Base-by-base conservation (phyloP, 441 rosid genomes). In the Adansonia rubrostipa region DNA sequence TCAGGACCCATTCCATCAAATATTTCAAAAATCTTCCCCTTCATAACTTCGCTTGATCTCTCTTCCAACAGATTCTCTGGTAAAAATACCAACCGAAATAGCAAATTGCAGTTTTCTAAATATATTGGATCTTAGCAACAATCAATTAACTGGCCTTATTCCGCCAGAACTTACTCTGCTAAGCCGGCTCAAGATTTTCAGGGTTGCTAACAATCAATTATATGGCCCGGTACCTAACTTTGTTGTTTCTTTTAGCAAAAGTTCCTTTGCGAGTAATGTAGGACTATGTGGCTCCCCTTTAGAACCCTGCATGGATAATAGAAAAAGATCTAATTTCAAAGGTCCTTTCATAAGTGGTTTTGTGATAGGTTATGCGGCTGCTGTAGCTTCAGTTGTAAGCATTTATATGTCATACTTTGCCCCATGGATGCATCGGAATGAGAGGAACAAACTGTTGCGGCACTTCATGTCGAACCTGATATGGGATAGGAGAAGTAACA, bases 121-220 rank as follows among this genome's bases (percentile, higher is more conserved):
- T 65, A 14, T 15, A 5, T 83, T 89, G 56, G 56, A 61, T 24
- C 84, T 87, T n/a, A 75, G 80, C 45, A 47, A 80, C 77, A 83
- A 88, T 73, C 83, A n/a, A 40, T 36, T 89, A 9, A 80, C 76
- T 0, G 91, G 89, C 68, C 50, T 40, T 2, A 83, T 88, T 53
- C 91, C 89, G 1, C 48, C 45, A 7, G 48, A 66, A 24, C 33
- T 89, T 20, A 75, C 56, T 44, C 28, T 0, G 1, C 77, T 56
- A 11, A 2, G 3, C 3, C 74, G 88, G 17, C 70, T 89, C 72
- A 64, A 44, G 48, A 7, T 0, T 6, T 84, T 89, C 63, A 82
- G 75, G 15, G 92, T 87, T 47, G 42, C 88, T 0, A 72, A 83
- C 71, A 89, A 87, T 80, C 57, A 54, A 19, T 78, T 89, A 65